Conservation (phyloP, 164 flowering plant species). For the Dillenia suffruticosa region DNA sequence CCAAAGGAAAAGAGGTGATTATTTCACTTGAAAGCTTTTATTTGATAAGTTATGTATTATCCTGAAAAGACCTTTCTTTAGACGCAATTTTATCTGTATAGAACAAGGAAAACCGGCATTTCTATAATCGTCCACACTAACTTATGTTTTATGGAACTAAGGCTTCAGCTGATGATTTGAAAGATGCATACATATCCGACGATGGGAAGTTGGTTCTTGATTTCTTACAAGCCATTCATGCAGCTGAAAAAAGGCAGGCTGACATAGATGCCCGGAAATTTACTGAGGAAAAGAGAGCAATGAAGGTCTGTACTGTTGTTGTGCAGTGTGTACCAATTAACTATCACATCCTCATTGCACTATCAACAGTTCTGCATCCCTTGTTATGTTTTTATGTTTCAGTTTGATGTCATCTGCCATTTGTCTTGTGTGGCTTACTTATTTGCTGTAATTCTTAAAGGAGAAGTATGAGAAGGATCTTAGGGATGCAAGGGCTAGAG, state of each 20-base stretch:
- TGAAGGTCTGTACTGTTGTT: conserved; percentile 55
- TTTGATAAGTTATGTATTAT: too few species aligned
- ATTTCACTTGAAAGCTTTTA: background rate
- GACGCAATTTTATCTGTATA: too few species aligned
- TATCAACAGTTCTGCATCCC: background rate
- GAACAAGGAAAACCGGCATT: too few species aligned
- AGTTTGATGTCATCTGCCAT: background rate
- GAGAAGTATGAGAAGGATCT: conserved; percentile 82
- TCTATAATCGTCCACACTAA: background rate
- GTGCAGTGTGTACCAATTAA: too few species aligned
- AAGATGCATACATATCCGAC: conserved; percentile 42
- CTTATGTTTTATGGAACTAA: conserved; percentile 18
- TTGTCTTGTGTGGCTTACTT: background rate
- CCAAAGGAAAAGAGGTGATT: conserved; percentile 44
- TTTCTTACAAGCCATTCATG: conserved; percentile 87
- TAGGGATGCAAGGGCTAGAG: conserved; percentile 86
- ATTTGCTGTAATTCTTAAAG: conserved; percentile 24
- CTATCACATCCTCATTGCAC: too few species aligned
- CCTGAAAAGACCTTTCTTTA: too few species aligned
- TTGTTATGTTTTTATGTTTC: background rate
- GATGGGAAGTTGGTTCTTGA: conserved; percentile 84
- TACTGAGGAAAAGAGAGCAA: conserved; percentile 61
- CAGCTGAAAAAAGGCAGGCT: conserved; percentile 87
- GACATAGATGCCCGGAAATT: conserved; percentile 72
- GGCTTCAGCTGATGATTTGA: conserved; percentile 38